Base-by-base conservation (phyloP, 257 asterid genomes). In the Henckelia pumila region DNA sequence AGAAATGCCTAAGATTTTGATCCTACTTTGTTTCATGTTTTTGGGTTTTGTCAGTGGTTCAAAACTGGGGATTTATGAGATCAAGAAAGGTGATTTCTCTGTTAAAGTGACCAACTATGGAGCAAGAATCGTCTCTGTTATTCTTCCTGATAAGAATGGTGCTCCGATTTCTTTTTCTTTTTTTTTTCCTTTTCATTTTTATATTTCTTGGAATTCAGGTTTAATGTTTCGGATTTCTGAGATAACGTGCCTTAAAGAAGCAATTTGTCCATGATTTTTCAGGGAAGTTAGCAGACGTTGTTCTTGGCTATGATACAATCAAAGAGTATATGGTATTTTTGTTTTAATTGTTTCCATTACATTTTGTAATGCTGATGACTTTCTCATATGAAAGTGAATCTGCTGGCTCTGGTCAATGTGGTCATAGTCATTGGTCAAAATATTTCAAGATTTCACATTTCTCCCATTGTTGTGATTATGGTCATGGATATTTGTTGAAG, bases 111-210 rank as follows among this genome's bases (percentile, higher is more conserved):
- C 97, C 0, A 82, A 92, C 62, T 89, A 71, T 69, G 98, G 98
- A 44, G 97, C 98, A 37, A 82, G 88, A 63, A 77, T 92, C 71
- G 75, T 85, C 8, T 92, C 97, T 10, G 85, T 89, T 56, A 30
- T 87, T 73, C 80, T 92, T 61, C 98, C 98, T 16, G 97, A 92
- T 78, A 84, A 83, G 64, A 58, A 89, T 32, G 98, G 96, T 92
- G 9, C 4, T 67, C 66, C 28, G 26, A 13, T 55, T 17, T 3
- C n/a, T n/a, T n/a, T n/a, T n/a, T n/a, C n/a, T n/a, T n/a, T n/a
- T n/a, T n/a, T n/a, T n/a, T n/a, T n/a, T n/a, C n/a, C n/a, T n/a
- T n/a, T n/a, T n/a, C n/a, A n/a, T n/a, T 3, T 26, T 17, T 13
- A 8, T 25, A 7, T 5, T 28, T 49, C 13, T 25, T 16, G 25